Evolutionary conservation across 1,139 yeast species (phyloP), one percentile per base, ranked within the genome.

Genomic region (Lodderomyces beijingensis): DNA sequence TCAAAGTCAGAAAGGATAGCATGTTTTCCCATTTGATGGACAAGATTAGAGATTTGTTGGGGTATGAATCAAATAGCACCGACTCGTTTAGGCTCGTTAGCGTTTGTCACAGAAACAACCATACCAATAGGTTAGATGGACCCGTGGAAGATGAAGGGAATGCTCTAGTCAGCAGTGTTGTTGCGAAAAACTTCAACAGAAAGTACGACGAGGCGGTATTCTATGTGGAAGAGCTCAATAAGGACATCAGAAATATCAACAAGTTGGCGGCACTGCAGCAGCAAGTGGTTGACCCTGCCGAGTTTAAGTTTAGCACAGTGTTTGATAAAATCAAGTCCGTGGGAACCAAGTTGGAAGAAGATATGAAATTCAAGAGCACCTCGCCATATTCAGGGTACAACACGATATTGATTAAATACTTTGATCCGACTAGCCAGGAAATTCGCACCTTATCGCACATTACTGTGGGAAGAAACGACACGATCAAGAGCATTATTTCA

Each of bases 41-140:
- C 12, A 50, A 57, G 13, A 62, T 85, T 14, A 77, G 78, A 1
- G 61, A 67, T 27, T 51, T 54, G 10, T 53, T 79, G 19, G 71
- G 67, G 1, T 57, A 59, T 32, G 30, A 42, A 5, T 41, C 38
- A 3, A 45, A 46, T 4, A 33, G 36, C 1, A 32, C 38, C 1
- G n/a, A n/a, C n/a, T 62, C 66, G 2, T 70, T 82, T 30, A 67
- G 84, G 37, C 69, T 85, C 41, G 75, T 93, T 76, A 60, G 73
- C 10, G 67, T 86, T 58, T 75, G 72, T 17, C 78, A 75, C 46
- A 72, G 96, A 38, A 77, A 81, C 45, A 87, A 87, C 52, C 76
- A 74, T 41, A 85, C 96, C 0, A 63, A 75, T 34, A 69, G 96
- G 44, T 74, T 85, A 1, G 82, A 78, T 39, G 50, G 62, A 4